These are phyloP conservation scores for Turnera subulata DNA, from an alignment of 345 rosid species.

Conservation along the genomic window DNA sequence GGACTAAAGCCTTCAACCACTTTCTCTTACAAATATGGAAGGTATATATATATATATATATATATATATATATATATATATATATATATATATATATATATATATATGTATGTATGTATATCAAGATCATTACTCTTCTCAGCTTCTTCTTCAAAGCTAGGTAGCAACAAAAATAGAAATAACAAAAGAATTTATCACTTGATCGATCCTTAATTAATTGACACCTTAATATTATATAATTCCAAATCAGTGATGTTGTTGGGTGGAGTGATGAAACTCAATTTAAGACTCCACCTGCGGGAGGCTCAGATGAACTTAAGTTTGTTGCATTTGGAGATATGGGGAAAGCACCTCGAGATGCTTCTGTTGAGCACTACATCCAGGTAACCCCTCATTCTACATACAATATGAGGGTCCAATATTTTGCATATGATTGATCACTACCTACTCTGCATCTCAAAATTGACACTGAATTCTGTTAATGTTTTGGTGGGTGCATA, in stretches of 20 bases:
- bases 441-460: too few relatives aligned
- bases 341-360: constrained; percentile 73
- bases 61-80: too few relatives aligned
- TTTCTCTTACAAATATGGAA: constrained; percentile 58
- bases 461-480: neutral
- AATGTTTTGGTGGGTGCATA: neutral
- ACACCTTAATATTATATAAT: neutral
- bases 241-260: constrained; percentile 35
- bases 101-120: too few relatives aligned
- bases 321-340: constrained; percentile 65
- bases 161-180: too few relatives aligned
- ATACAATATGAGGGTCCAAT: neutral
- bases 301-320: constrained; percentile 47
- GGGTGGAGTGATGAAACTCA: constrained; percentile 56
- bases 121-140: too few relatives aligned
- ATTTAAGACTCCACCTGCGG: constrained; percentile 53
- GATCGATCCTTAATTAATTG: too few relatives aligned
- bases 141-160: too few relatives aligned
- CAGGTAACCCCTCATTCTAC: constrained; percentile 39
- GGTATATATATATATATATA: too few relatives aligned
- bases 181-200: too few relatives aligned
- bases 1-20: constrained; percentile 47
- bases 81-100: too few relatives aligned
- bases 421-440: too few relatives aligned
- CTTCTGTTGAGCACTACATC: constrained; percentile 57